A percentile compares a stretch with the other conserved stretches of the same genome.
phyloP scores from a whole-genome alignment of 192 early-diverging fungal species.

The Entomortierella lignicola region DNA sequence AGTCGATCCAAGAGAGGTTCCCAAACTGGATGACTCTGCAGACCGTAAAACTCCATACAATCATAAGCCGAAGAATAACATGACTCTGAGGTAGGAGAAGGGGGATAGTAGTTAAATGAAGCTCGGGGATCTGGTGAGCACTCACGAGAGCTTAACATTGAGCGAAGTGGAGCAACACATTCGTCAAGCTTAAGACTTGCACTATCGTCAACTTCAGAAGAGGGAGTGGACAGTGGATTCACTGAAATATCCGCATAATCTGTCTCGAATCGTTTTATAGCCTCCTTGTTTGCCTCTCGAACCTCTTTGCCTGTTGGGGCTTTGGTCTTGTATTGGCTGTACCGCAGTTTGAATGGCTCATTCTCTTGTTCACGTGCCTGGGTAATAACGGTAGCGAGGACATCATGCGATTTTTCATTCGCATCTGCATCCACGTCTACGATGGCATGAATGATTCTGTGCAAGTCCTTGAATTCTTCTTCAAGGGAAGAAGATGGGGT shows the following conservation, averaged over 20 bases:
- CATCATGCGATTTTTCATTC: conserved; percentile 33
- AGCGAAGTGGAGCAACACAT: conserved; percentile 6
- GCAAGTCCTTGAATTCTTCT: conserved; percentile 30
- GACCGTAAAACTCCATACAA: conserved; percentile 28
- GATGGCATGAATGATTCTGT: conserved; percentile 26
- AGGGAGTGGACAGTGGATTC: neutral
- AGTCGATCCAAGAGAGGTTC: conserved; percentile 46
- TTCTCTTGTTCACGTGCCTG: conserved; percentile 15
- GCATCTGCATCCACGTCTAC: conserved; percentile 22
- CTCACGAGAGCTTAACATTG: neutral
- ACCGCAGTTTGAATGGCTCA: conserved; percentile 19
- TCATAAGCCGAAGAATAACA: conserved; percentile 22
- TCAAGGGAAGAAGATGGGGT: conserved; percentile 5
- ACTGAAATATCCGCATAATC: neutral
- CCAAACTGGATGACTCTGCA: conserved; percentile 38
- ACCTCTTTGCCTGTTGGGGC: conserved; percentile 34
- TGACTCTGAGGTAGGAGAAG: neutral
- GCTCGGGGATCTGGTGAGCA: neutral
- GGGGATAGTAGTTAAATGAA: neutral
- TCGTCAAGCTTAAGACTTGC: neutral
- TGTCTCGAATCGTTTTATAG: conserved; percentile 8
- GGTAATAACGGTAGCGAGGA: conserved; percentile 5
- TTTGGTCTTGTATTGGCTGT: conserved; percentile 31
- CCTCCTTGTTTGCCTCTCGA: conserved; percentile 13
- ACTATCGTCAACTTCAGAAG: neutral